phyloP scores from a whole-genome alignment of 495 filamentous ascomycete genomes.

The Amniculicola lignicola region DNA sequence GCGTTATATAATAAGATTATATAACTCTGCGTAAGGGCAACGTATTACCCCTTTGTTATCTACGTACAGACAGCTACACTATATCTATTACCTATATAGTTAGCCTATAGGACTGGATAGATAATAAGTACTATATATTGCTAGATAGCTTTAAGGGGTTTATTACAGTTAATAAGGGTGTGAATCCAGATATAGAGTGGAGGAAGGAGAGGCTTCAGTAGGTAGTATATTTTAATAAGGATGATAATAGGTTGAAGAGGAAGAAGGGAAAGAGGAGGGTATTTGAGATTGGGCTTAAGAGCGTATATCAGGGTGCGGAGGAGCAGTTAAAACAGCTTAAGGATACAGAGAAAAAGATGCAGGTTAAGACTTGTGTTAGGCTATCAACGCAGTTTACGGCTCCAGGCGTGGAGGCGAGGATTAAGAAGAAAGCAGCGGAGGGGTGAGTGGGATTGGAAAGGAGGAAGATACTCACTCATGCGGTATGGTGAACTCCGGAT shows the following conservation, averaged over 20 bases:
- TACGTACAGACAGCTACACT: too few relatives aligned
- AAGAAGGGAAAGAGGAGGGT: slow-evolving; percentile 31
- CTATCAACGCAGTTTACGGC: slow-evolving; percentile 32
- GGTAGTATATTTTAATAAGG: slow-evolving; percentile 58
- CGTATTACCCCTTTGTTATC: too few relatives aligned
- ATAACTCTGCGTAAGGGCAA: too few relatives aligned
- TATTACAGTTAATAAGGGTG: slow-evolving; percentile 56
- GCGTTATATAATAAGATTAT: too few relatives aligned
- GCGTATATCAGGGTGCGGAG: slow-evolving; percentile 40
- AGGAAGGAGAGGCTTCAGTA: slow-evolving; percentile 42
- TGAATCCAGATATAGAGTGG: slow-evolving; percentile 23
- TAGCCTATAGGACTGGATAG: slow-evolving; percentile 62
- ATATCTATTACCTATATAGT: slow-evolving; percentile 56
- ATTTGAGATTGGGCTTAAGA: slow-evolving; percentile 39
- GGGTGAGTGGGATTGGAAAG: too few relatives aligned
- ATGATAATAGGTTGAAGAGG: slow-evolving; percentile 47
- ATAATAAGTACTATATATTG: slow-evolving; percentile 52
- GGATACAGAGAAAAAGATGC: slow-evolving; percentile 33
- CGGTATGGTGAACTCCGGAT: too few relatives aligned
- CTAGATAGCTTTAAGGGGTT: slow-evolving; percentile 55
- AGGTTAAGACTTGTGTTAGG: slow-evolving; percentile 28
- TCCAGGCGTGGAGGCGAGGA: slow-evolving; percentile 19
- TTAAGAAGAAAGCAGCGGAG: too few relatives aligned
- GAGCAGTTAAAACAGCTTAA: slow-evolving; percentile 37
- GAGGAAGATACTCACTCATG: too few relatives aligned